Base-by-base conservation (phyloP, 345 rosid genomes). In the Pugionium dolabratum region DNA sequence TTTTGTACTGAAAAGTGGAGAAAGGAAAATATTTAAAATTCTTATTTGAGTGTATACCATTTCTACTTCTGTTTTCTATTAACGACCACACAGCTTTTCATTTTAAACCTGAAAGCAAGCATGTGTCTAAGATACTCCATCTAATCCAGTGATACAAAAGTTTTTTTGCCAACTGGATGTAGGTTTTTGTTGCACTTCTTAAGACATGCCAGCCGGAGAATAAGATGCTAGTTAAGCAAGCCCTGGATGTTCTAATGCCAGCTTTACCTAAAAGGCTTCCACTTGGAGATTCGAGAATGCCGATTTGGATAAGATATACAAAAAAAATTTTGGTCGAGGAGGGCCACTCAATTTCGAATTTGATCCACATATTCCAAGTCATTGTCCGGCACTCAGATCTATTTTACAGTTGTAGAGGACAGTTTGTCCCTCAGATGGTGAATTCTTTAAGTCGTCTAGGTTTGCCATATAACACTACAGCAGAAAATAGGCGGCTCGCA, bases 371-470 rank as follows among this genome's bases (percentile, higher is more conserved):
- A 76, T 94, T 94, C 82, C 97, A 94, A 80, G 85, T 94, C 62
- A 90, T 94, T 79, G 97, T 86, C 27, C 92, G 99, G 36, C 97
- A 90, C 82, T 85, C 99, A 48, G 83, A 90, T 79, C 84, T 94
- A 63, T 94, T 94, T 75, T 94, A 94, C 70, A 81, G 95, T 75
- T 88, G 96, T 77, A 84, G 99, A 81, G 95, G 90, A 27, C 99
- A 90, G 71, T 94, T 94, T 79, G 99, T 94, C 48, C 96, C 97
- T 76, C 99, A 94, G 78, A 94, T 94, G 99, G 99, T 94, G 62
- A 94, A 90, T 81, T 90, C 99, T 75, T 88, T 94, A 52, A 94
- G 96, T 77, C 91, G 99, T 30, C 83, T 94, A 49, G 99, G 99
- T 70, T 82, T 94, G 77, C 96, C 99, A 40, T 90, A 80, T 73